phyloP scores from a whole-genome alignment of 2,329 filamentous ascomycete genomes.

The Penicillium expansum region DNA sequence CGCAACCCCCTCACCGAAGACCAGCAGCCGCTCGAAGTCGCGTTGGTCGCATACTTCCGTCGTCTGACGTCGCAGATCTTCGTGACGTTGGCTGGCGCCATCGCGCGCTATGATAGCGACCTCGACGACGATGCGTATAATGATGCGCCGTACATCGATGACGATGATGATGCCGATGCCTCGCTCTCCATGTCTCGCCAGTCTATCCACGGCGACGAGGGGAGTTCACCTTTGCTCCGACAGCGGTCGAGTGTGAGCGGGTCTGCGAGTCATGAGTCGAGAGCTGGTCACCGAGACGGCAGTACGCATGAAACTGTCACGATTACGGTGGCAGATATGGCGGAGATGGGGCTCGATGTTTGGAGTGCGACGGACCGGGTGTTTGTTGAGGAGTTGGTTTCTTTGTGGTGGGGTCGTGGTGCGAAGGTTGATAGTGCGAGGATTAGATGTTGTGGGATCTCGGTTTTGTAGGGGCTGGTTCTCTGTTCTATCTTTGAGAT shows the following conservation, averaged over 20 bases:
- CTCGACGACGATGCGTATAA: slow-evolving; percentile 15
- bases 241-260: slow-evolving; percentile 14
- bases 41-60: slow-evolving; percentile 51
- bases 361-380: slow-evolving; percentile 49
- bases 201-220: slow-evolving; percentile 29
- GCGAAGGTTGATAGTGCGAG: slow-evolving; percentile 44
- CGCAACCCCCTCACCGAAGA: slow-evolving; percentile 30
- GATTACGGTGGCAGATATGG: slow-evolving; percentile 46
- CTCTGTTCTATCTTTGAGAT: neutral
- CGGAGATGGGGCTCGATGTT: slow-evolving; percentile 49
- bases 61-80: slow-evolving; percentile 49
- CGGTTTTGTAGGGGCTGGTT: slow-evolving; percentile 36
- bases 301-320: slow-evolving; percentile 30
- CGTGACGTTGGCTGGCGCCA: slow-evolving; percentile 43
- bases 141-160: slow-evolving; percentile 23
- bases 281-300: neutral
- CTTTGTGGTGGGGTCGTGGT: slow-evolving; percentile 46
- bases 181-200: slow-evolving; percentile 26
- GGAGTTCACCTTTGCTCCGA: slow-evolving; percentile 26
- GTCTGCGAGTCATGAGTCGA: neutral
- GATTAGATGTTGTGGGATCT: slow-evolving; percentile 50
- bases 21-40: slow-evolving; percentile 45
- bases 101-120: slow-evolving; percentile 41
- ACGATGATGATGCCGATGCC: slow-evolving; percentile 23
- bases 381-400: slow-evolving; percentile 48